Percentiles rank a stretch among this genome's conserved stretches.
Evolutionary conservation across 345 rosid genomes (phyloP).

Genomic region (Crucihimalaya himalaica): DNA sequence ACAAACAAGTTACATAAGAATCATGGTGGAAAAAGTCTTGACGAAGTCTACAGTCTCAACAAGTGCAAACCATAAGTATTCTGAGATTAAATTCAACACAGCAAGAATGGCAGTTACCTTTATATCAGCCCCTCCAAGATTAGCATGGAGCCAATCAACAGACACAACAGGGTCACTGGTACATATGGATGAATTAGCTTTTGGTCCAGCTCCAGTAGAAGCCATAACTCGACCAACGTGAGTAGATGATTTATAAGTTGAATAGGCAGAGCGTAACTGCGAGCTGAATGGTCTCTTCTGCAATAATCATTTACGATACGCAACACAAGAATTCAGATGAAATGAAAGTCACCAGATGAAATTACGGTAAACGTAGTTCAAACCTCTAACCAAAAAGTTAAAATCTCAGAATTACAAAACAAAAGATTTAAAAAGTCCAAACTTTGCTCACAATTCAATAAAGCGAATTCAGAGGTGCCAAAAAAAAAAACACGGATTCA

Average conservation of each 20-base stretch:
- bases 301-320: conserved; percentile 7
- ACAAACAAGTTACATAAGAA: conserved; percentile 4
- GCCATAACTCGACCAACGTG: conserved; percentile 53
- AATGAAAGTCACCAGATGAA: not conserved
- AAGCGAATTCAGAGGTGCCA: not conserved
- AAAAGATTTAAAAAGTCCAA: not conserved
- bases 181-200: conserved; percentile 47
- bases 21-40: conserved; percentile 1
- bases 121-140: conserved; percentile 65
- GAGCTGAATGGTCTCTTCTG: conserved; percentile 52
- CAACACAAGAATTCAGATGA: conserved; percentile 9
- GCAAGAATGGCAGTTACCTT: conserved; percentile 50
- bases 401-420: not conserved
- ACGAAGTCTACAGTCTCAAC: conserved; percentile 1
- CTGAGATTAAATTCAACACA: not conserved
- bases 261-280: conserved; percentile 27
- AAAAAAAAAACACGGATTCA: not conserved
- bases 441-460: not conserved
- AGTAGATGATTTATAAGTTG: conserved; percentile 35
- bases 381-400: no score
- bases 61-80: not conserved
- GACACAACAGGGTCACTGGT: conserved; percentile 77
- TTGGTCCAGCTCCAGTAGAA: conserved; percentile 46
- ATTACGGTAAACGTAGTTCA: no score
- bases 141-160: conserved; percentile 90